Percentiles rank a stretch among this genome's conserved stretches.
Conservation (phyloP, 73 alveolate species). For the Stentor coeruleus region DNA sequence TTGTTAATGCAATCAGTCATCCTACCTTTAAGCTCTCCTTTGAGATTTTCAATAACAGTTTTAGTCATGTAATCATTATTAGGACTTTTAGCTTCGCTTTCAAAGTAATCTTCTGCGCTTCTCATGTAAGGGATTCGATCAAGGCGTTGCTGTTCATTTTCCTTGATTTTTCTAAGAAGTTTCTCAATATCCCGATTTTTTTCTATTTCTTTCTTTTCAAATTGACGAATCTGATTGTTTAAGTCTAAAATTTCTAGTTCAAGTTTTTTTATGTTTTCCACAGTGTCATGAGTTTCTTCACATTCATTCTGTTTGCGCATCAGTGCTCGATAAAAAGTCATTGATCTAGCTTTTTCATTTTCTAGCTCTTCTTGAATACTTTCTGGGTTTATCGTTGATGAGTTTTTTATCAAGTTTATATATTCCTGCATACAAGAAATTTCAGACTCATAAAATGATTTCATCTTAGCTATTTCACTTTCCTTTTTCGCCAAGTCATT, state of each 20-base stretch:
- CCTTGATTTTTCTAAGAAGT: background rate
- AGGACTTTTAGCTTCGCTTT: too few species aligned
- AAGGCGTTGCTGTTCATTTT: too few species aligned
- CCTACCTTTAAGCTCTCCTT: background rate
- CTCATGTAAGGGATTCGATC: too few species aligned
- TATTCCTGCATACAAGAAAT: constrained; percentile 2
- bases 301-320: background rate
- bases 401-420: background rate
- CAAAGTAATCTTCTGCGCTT: too few species aligned
- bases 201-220: background rate
- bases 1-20: background rate
- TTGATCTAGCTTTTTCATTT: background rate
- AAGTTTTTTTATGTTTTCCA: background rate
- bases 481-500: background rate
- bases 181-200: background rate
- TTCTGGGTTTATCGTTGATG: background rate
- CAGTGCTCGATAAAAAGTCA: background rate
- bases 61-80: too few species aligned
- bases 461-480: background rate
- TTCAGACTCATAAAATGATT: background rate
- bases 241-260: background rate
- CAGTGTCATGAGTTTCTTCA: background rate
- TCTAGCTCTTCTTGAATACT: background rate
- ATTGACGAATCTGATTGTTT: background rate
- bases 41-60: too few species aligned